Evolutionary conservation across 2,329 filamentous ascomycete species (phyloP).

Genomic region (Cladosporium velox): DNA sequence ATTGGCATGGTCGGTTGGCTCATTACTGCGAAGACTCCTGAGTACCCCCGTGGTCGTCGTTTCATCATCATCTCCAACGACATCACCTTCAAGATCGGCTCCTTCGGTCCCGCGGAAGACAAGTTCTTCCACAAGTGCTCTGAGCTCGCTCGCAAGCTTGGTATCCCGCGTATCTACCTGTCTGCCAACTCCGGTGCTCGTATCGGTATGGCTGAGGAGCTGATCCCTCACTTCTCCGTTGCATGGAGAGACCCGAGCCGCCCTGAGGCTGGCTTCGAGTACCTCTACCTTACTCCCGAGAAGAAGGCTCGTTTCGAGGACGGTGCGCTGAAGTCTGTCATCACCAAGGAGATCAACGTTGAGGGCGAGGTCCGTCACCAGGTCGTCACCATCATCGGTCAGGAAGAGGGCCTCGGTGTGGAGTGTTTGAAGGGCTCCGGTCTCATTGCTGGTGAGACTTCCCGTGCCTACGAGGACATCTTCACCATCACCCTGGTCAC

Average conservation of each 20-base stretch:
- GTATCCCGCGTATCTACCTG: constrained; percentile 94
- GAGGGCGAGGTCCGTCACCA: constrained; percentile 89
- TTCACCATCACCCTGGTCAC: constrained; percentile 98
- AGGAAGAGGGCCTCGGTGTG: constrained; percentile 94
- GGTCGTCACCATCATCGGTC: constrained; percentile 90
- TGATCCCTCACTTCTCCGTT: constrained; percentile 95
- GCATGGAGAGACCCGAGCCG: constrained; percentile 86
- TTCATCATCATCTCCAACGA: constrained; percentile 99
- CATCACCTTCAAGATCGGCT: constrained; percentile 98
- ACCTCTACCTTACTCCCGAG: constrained; percentile 88
- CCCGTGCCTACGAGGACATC: constrained; percentile 95
- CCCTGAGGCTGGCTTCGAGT: constrained; percentile 91
- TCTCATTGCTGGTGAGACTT: constrained; percentile 96
- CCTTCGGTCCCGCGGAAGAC: constrained; percentile 94
- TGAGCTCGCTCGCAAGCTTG: constrained; percentile 87
- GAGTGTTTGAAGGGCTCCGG: constrained; percentile 96
- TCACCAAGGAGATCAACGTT: constrained; percentile 84
- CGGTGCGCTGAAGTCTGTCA: constrained; percentile 70
- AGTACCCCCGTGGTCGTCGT: constrained; percentile 88
- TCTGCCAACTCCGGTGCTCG: constrained; percentile 99
- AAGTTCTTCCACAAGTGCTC: constrained; percentile 99
- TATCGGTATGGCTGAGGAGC: constrained; percentile 92
- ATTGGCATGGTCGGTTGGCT: constrained; percentile 99
- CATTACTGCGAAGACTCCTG: constrained; percentile 88
- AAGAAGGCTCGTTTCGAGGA: constrained; percentile 85